These are phyloP conservation scores for Globisporangium yorkense DNA, from an alignment of 352 stramenopile species.

Conservation along the genomic window DNA sequence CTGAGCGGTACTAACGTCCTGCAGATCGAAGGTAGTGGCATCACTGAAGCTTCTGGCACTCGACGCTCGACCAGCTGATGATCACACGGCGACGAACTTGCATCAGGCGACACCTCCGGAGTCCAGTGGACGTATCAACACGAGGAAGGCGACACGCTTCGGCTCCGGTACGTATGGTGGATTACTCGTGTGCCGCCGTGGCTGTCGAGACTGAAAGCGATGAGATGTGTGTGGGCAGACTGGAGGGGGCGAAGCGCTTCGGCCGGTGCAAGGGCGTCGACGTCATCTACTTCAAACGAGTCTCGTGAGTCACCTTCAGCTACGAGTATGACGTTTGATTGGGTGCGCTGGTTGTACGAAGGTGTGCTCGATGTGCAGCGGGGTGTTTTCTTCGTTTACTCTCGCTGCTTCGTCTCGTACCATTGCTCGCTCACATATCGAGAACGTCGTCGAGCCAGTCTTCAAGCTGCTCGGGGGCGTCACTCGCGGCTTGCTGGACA, in stretches of 20 bases:
- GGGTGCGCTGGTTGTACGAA: not conserved
- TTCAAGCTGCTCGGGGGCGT: slow-evolving; percentile 40
- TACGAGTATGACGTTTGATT: too few species aligned
- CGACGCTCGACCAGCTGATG: not conserved
- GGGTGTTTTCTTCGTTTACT: too few species aligned
- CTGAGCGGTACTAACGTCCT: slow-evolving; percentile 20
- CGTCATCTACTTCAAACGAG: slow-evolving; percentile 67
- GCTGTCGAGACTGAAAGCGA: not conserved
- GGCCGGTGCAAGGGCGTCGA: slow-evolving; percentile 76
- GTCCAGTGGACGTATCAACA: slow-evolving; percentile 63
- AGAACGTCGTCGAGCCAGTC: slow-evolving; percentile 71
- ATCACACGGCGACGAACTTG: not conserved
- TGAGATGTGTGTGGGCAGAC: slow-evolving; percentile 12
- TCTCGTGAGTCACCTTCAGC: not conserved
- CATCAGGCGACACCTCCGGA: slow-evolving; percentile 36
- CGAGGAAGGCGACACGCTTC: slow-evolving; percentile 58
- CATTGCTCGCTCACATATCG: slow-evolving; percentile 21
- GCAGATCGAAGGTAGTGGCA: slow-evolving; percentile 22
- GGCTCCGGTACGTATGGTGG: slow-evolving; percentile 30
- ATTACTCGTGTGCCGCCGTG: not conserved
- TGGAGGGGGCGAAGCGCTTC: slow-evolving; percentile 71
- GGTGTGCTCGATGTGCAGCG: not conserved
- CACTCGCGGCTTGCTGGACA: not conserved
- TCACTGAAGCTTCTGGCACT: not conserved
- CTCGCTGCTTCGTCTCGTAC: too few species aligned